Base-by-base conservation (phyloP, 768 basidiomycete species). In the Rhodocollybia butyracea region DNA sequence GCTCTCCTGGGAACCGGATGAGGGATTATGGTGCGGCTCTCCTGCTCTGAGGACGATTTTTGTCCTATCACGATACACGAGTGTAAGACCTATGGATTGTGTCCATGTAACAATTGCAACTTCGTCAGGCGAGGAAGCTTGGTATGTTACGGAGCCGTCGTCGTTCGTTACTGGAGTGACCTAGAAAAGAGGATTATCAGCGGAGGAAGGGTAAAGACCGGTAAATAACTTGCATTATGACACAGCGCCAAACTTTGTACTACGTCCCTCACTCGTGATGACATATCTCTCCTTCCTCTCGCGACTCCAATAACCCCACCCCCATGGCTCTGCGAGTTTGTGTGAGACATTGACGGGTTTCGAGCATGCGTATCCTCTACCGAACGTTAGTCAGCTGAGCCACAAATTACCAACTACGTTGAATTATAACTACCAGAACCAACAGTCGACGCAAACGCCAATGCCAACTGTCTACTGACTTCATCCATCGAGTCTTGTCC, bases 401-500 rank as follows among this genome's bases (percentile, higher is more conserved):
- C n/a, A n/a, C n/a, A n/a, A n/a, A n/a, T n/a, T n/a, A n/a, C n/a
- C n/a, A n/a, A n/a, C n/a, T n/a, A n/a, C n/a, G 26, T 10, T 42
- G 11, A 11, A 42, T 8, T 15, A 12, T 12, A 5, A 11, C 19
- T 24, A 22, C 21, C 41, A 13, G 39, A 21, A 60, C 96, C 77
- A 17, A 81, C 82, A 2, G 92, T 90, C n/a, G 96, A 73, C 4
- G 89, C 91, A 63, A 97, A 93, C 0, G 95, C 88, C 47, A 86
- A 75, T 13, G 85, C 83, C n/a, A 99, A 77, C 61, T 98, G 93
- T 73, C 92, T 91, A 1, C 88, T 83, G 22, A 98, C 93, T 66
- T 99, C 97, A 63, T 99, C 97, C 96, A 99, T 98, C n/a, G 97
- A 88, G 63, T 99, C 97, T 59, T 77, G 87, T 1, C 92, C 95